Percentiles rank a stretch among this genome's conserved stretches.
Evolutionary conservation across 352 stramenopile genomes (phyloP).

Genomic region (Phytophthora citrophthora): DNA sequence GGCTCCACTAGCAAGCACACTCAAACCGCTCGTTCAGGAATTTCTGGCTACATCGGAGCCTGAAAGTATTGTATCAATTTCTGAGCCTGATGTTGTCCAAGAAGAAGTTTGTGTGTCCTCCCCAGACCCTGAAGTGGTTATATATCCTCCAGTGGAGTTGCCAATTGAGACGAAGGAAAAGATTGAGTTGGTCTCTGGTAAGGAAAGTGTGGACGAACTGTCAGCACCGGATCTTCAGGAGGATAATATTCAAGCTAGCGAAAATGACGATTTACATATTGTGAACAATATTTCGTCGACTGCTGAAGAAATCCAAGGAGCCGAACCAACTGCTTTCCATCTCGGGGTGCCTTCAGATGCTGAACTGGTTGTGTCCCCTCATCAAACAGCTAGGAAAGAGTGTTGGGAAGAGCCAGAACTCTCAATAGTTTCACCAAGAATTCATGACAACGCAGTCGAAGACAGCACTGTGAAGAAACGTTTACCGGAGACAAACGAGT

Average conservation of each 20-base stretch:
- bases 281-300: neutral
- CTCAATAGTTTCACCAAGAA: neutral
- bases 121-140: conserved; percentile 26
- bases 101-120: conserved; percentile 1
- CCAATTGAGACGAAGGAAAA: neutral
- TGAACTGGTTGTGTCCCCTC: neutral
- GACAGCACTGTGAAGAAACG: too few relatives aligned
- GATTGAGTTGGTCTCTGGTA: neutral
- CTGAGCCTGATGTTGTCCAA: neutral
- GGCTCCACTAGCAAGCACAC: conserved; percentile 6
- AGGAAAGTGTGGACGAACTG: neutral
- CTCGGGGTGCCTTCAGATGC: neutral
- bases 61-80: neutral
- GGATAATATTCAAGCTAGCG: neutral
- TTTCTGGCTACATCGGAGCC: conserved; percentile 13
- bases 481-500: too few relatives aligned
- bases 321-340: neutral
- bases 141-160: conserved; percentile 10
- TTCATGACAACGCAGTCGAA: neutral
- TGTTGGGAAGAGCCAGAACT: conserved; percentile 25
- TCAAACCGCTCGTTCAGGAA: conserved; percentile 12
- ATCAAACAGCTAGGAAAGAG: conserved; percentile 3
- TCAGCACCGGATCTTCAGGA: neutral
- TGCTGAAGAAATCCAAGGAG: neutral
- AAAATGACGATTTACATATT: too few relatives aligned